Conservation (phyloP, 1,284 basidiomycete species). For the Tremellales sp. region DNA sequence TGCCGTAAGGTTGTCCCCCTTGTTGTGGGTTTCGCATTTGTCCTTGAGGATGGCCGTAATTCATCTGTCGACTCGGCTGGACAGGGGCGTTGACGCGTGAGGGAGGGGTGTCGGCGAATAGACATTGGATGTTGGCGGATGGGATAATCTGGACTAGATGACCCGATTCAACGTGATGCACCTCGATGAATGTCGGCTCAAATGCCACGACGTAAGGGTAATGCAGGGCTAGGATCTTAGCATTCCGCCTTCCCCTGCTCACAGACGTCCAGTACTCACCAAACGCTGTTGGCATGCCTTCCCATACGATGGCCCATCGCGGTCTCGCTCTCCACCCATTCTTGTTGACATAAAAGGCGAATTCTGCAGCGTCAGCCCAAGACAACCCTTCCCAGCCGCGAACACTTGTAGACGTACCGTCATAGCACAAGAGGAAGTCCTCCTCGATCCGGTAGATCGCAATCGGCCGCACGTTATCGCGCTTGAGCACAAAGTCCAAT, state of each 20-base stretch:
- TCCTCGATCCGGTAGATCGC: conserved; percentile 96
- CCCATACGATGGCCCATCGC: conserved; percentile 96
- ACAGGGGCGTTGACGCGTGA: conserved; percentile 52
- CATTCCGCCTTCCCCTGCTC: neutral
- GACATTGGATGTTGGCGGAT: conserved; percentile 76
- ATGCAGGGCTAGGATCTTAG: conserved; percentile 65
- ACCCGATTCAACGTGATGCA: conserved; percentile 92
- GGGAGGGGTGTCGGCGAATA: conserved; percentile 92
- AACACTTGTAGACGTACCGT: conserved; percentile 59
- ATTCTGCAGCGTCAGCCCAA: conserved; percentile 58
- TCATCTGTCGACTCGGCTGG: conserved; percentile 23
- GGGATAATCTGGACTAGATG: conserved; percentile 92
- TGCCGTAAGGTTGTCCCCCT: neutral
- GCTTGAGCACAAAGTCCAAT: conserved; percentile 88
- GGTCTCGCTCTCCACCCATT: conserved; percentile 86
- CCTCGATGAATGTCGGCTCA: conserved; percentile 93
- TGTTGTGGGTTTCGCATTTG: conserved; percentile 1
- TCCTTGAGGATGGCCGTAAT: conserved; percentile 7
- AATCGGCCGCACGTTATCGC: conserved; percentile 86
- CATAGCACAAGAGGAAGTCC: conserved; percentile 96
- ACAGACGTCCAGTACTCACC: conserved; percentile 55
- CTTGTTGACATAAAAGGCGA: conserved; percentile 98
- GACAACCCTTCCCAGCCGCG: too few species aligned
- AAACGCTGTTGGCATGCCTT: conserved; percentile 88
- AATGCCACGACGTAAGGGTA: conserved; percentile 97